Conservation (phyloP, 768 basidiomycete species). For the Trametes cingulata region DNA sequence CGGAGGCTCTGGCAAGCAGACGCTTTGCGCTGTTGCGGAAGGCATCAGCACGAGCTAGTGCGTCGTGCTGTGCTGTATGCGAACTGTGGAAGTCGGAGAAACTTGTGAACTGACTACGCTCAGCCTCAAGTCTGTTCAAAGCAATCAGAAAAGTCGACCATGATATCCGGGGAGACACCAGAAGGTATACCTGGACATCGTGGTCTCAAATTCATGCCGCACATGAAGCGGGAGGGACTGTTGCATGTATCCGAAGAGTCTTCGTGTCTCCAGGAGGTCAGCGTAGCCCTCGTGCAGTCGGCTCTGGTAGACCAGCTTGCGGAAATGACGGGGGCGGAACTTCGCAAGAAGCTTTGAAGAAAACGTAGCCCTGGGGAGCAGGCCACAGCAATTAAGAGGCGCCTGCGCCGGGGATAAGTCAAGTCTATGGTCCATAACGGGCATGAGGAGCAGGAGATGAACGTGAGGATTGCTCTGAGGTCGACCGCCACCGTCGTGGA, state of each 20-base stretch:
- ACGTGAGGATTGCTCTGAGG: no score
- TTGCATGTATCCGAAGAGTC: neutral
- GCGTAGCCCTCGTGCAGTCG: slow-evolving; percentile 7
- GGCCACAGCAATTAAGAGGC: slow-evolving; percentile 2
- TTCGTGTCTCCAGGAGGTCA: neutral
- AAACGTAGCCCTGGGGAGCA: neutral
- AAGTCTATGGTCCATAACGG: neutral
- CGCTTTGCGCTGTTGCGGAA: neutral
- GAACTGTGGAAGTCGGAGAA: neutral
- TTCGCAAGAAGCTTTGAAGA: neutral
- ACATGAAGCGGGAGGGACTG: neutral
- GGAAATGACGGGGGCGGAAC: slow-evolving; percentile 3
- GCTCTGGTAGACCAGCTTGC: slow-evolving; percentile 4
- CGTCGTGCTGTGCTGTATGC: neutral
- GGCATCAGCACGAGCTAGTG: neutral
- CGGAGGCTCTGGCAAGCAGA: neutral
- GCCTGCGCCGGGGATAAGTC: slow-evolving; percentile 10
- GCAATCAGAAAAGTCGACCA: neutral
- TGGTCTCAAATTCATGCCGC: neutral
- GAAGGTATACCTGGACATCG: neutral
- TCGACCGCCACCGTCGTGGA: no score
- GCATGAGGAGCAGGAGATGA: no score
- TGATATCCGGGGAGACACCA: no score
- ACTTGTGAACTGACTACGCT: neutral
- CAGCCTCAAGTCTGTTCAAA: neutral